Evolutionary conservation across 208 protist species (phyloP).

Genomic region (Acanthamoeba healyi): DNA sequence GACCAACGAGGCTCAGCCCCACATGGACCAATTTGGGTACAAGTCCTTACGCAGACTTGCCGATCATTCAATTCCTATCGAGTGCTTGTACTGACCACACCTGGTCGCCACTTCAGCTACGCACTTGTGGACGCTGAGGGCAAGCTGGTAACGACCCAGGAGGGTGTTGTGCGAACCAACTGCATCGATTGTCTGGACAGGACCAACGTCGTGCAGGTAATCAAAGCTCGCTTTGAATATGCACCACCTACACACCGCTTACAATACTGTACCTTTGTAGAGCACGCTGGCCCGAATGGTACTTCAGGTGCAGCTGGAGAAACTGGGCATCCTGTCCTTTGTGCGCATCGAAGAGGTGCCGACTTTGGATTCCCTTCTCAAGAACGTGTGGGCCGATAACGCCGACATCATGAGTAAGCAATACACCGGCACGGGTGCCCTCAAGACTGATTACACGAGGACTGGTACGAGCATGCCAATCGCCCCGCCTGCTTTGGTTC

Average conservation of each 20-base stretch:
- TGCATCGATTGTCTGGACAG: constrained; percentile 91
- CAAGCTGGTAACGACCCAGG: constrained; percentile 73
- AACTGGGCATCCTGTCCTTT: constrained; percentile 62
- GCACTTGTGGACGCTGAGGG: constrained; percentile 33
- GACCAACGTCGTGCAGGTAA: constrained; percentile 91
- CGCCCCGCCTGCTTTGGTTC: too few relatives aligned
- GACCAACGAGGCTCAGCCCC: constrained; percentile 69
- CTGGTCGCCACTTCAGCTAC: not conserved
- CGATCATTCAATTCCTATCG: too few relatives aligned
- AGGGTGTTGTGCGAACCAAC: constrained; percentile 87
- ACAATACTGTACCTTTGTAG: too few relatives aligned
- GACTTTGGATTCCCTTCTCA: constrained; percentile 18
- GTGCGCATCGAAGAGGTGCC: constrained; percentile 34
- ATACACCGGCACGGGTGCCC: constrained; percentile 88
- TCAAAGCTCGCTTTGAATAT: too few relatives aligned
- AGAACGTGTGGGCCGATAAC: constrained; percentile 88
- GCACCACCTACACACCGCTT: too few relatives aligned
- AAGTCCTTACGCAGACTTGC: not conserved
- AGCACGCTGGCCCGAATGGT: constrained; percentile 77
- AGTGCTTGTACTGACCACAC: not conserved
- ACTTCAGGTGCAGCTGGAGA: constrained; percentile 72
- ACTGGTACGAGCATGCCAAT: too few relatives aligned
- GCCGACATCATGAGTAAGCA: constrained; percentile 86
- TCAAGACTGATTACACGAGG: constrained; percentile 87
- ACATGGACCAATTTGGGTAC: constrained; percentile 63